phyloP scores from a whole-genome alignment of 2,329 filamentous ascomycete genomes.

The Coleophoma eucalyptorum region DNA sequence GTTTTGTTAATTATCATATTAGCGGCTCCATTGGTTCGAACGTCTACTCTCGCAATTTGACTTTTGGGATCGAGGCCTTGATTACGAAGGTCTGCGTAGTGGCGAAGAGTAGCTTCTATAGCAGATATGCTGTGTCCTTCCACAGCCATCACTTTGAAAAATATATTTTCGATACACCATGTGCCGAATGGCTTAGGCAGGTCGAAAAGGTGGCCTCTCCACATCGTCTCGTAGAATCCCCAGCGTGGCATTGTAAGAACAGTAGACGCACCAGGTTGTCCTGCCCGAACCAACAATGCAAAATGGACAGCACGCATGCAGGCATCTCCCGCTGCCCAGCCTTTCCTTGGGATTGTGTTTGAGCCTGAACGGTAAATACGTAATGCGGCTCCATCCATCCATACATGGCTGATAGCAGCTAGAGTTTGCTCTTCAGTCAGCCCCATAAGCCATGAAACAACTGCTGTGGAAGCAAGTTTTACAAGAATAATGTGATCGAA shows the following conservation, averaged over 20 bases:
- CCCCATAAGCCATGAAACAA: slow-evolving; percentile 32
- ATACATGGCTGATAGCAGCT: slow-evolving; percentile 33
- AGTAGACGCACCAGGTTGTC: slow-evolving; percentile 25
- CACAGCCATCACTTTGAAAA: slow-evolving; percentile 25
- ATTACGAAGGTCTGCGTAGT: slow-evolving; percentile 8
- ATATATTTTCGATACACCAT: slow-evolving; percentile 20
- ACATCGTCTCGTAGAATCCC: slow-evolving; percentile 30
- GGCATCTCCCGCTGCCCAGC: slow-evolving; percentile 37
- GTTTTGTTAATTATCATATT: slow-evolving; percentile 30
- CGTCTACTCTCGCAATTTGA: slow-evolving; percentile 21
- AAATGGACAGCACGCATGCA: slow-evolving; percentile 35
- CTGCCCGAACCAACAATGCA: slow-evolving; percentile 22
- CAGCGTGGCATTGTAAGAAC: slow-evolving; percentile 28
- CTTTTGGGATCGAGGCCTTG: slow-evolving; percentile 7
- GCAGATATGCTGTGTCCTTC: slow-evolving; percentile 14
- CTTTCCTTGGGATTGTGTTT: slow-evolving; percentile 35
- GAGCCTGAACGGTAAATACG: slow-evolving; percentile 28
- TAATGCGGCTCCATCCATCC: slow-evolving; percentile 33
- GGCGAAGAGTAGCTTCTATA: slow-evolving; percentile 14
- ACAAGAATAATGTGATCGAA: slow-evolving; percentile 38
- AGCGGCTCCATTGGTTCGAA: slow-evolving; percentile 27
- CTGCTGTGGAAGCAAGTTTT: slow-evolving; percentile 35
- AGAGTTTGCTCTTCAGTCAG: slow-evolving; percentile 28
- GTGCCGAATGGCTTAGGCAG: slow-evolving; percentile 14
- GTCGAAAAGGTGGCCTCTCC: slow-evolving; percentile 12